Evolutionary conservation across 73 alveolate species (phyloP), one percentile per base, ranked within the genome.

Genomic region (Paramecium sexaurelia): DNA sequence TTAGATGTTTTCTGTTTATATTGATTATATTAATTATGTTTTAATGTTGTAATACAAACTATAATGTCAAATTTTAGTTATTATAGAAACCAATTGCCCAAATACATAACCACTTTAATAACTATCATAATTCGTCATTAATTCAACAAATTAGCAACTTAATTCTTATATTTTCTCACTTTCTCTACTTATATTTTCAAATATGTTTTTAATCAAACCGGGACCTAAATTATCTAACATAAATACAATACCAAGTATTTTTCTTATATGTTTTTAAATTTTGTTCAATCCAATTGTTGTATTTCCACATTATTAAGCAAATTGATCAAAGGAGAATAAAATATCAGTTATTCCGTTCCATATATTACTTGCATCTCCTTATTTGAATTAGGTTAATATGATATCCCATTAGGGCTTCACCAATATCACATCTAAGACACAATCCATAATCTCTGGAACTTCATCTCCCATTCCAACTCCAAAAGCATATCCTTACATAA

Each of bases 381-480:
- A 11, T 32, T 69, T 69, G 33, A 69, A 69, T 35, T 69, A 32
- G 3, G 27, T 69, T 5, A 69, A 10, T 35, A 69, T 69, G 24
- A 69, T 29, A 32, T 35, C 26, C 29, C 33, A 26, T 35, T 32
- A 32, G 6, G 85, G 85, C 29, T 32, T 69, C 10, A 69, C 55
- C 3, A 69, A 8, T 8, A 32, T 69, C 1, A 69, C 55, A 35
- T 69, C 85, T 35, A 32, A 32, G 0, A 35, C 55, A 19, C 85
- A 69, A 69, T 69, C 85, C 47, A 69, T 32, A 32, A 69, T 69
- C n/a, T 69, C 85, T 26, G 85, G 85, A 27, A 69, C 55, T 69
- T 69, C 55, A 33, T 27, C 85, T 26, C 56, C 55, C 55, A 69
- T 69, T 69, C 85, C 85, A 32, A 35, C 55, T 29, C 85, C 85